A percentile compares a stretch with the other conserved stretches of the same genome.
Conservation (phyloP, 2,329 filamentous ascomycete genomes). For the Dendrostoma leiphaemia region DNA sequence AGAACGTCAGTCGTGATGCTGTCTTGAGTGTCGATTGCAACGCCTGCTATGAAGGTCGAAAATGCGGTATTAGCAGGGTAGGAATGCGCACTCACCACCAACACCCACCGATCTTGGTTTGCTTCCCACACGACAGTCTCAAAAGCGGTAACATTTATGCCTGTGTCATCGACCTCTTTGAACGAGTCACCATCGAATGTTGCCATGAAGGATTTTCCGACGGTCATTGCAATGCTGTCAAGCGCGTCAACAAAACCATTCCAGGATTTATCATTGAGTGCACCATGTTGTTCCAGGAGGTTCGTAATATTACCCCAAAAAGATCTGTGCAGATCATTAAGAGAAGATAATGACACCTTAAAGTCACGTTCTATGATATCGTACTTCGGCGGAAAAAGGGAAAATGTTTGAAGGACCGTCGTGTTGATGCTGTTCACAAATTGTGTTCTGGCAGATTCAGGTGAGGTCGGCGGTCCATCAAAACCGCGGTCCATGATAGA, state of each 20-base stretch:
- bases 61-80: no score
- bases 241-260: neutral
- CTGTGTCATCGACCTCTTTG: neutral
- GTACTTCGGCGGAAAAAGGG: neutral
- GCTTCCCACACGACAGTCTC: slow-evolving; percentile 6
- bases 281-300: neutral
- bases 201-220: slow-evolving; percentile 23
- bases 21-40: no score
- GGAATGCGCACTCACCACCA: slow-evolving; percentile 21
- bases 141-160: slow-evolving; percentile 5
- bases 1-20: neutral
- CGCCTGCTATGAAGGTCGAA: no score
- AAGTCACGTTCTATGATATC: neutral
- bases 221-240: neutral
- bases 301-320: neutral
- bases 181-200: slow-evolving; percentile 23
- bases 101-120: slow-evolving; percentile 10
- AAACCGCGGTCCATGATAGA: neutral
- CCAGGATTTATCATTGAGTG: neutral
- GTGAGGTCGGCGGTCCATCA: neutral
- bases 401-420: neutral
- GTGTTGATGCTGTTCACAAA: neutral
- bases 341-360: neutral
- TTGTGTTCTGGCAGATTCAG: neutral
- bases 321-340: neutral